A percentile compares a stretch with the other conserved stretches of the same genome.
Evolutionary conservation across 1,139 yeast genomes (phyloP).

Genomic region (Hemisphaericaspora lyxosophila): DNA sequence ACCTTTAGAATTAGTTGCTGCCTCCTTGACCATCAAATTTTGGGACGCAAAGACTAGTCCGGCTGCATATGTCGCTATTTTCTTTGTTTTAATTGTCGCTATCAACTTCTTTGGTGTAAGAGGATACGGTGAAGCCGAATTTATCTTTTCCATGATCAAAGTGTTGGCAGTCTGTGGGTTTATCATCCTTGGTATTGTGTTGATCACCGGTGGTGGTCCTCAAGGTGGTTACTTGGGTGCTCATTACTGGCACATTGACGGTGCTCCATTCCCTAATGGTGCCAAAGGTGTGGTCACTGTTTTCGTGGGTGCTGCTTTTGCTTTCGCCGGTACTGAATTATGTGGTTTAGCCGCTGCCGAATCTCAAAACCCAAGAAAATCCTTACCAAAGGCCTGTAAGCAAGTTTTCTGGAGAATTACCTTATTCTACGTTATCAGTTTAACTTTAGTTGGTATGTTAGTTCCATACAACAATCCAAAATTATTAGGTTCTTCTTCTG

Average conservation of each 20-base stretch:
- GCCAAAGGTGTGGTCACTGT: constrained; percentile 54
- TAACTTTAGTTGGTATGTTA: constrained; percentile 43
- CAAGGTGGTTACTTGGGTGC: constrained; percentile 53
- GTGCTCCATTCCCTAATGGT: constrained; percentile 61
- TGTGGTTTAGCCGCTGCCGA: constrained; percentile 50
- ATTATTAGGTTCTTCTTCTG: constrained; percentile 34
- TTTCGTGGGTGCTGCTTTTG: constrained; percentile 47
- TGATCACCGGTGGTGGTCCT: constrained; percentile 66
- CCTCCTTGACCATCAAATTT: constrained; percentile 63
- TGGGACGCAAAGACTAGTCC: constrained; percentile 60
- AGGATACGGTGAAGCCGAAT: constrained; percentile 75
- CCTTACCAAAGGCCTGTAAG: constrained; percentile 46
- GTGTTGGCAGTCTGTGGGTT: constrained; percentile 66
- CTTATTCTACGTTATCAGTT: constrained; percentile 44
- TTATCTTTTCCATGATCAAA: constrained; percentile 58
- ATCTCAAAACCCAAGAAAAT: constrained; percentile 39
- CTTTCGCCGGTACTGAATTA: constrained; percentile 50
- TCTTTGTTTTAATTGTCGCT: constrained; percentile 54
- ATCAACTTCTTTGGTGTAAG: constrained; percentile 65
- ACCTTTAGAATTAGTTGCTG: constrained; percentile 75
- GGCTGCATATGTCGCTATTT: constrained; percentile 69
- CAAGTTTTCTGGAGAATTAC: constrained; percentile 51
- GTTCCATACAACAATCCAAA: constrained; percentile 37
- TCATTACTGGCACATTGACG: constrained; percentile 59
- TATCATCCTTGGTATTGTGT: constrained; percentile 68